Conservation (phyloP, 208 protist species). For the Herpetomonas tarakana region DNA sequence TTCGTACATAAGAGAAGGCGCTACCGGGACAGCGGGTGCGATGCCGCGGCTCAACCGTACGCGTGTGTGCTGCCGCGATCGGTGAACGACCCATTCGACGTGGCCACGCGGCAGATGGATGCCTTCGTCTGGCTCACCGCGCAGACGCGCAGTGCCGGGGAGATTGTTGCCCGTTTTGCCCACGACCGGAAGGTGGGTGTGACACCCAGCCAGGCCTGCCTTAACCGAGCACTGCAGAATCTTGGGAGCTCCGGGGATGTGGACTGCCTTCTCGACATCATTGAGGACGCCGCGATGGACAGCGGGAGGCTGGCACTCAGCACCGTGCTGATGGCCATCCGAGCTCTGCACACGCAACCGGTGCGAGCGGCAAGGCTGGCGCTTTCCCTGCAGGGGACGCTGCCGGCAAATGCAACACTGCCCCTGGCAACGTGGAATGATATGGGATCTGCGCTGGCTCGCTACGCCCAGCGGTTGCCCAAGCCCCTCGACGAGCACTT, state of each 20-base stretch:
- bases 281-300: slow-evolving; percentile 49
- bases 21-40: slow-evolving; percentile 12
- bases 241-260: slow-evolving; percentile 29
- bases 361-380: slow-evolving; percentile 28
- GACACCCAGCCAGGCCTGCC: slow-evolving; percentile 37
- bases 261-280: slow-evolving; percentile 34
- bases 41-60: neutral
- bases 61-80: slow-evolving; percentile 33
- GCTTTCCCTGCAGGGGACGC: slow-evolving; percentile 23
- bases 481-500: slow-evolving; percentile 44
- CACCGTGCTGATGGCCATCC: slow-evolving; percentile 36
- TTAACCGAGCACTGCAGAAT: slow-evolving; percentile 43
- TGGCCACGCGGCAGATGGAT: slow-evolving; percentile 50
- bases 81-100: slow-evolving; percentile 40
- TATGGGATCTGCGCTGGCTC: slow-evolving; percentile 31
- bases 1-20: slow-evolving; percentile 22
- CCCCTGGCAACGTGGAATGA: slow-evolving; percentile 32
- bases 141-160: slow-evolving; percentile 32
- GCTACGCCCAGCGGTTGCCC: slow-evolving; percentile 36
- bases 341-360: slow-evolving; percentile 23
- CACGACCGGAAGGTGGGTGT: slow-evolving; percentile 60
- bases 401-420: slow-evolving; percentile 12
- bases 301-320: slow-evolving; percentile 25
- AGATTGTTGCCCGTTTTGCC: slow-evolving; percentile 59
- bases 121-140: slow-evolving; percentile 60